Percentiles rank a stretch among this genome's conserved stretches.
phyloP scores from a whole-genome alignment of 768 basidiomycete genomes.

The Tephrocybe sp. region DNA sequence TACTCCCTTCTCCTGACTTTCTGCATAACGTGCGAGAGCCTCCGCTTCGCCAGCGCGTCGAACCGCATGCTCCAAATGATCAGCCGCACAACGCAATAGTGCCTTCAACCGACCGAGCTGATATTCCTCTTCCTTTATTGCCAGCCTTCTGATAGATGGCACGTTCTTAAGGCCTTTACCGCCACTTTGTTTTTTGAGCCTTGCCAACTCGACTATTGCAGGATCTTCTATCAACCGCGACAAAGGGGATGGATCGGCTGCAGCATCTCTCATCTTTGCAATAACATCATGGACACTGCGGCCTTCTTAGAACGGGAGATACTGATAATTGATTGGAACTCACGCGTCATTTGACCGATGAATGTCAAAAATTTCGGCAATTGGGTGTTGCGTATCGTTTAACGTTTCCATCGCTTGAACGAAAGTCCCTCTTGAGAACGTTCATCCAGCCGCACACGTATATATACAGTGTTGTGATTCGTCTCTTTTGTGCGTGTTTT shows the following conservation, averaged over 20 bases:
- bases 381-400: neutral
- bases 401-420: too few relatives aligned
- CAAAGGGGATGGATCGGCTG: slow-evolving; percentile 42
- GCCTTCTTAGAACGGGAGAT: neutral
- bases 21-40: slow-evolving; percentile 48
- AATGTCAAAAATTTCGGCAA: neutral
- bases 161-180: slow-evolving; percentile 33
- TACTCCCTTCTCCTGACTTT: slow-evolving; percentile 42
- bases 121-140: slow-evolving; percentile 49
- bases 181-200: slow-evolving; percentile 26
- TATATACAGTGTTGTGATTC: too few relatives aligned
- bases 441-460: too few relatives aligned
- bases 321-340: neutral
- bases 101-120: slow-evolving; percentile 54
- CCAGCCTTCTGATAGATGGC: slow-evolving; percentile 38
- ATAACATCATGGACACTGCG: slow-evolving; percentile 26
- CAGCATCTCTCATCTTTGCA: slow-evolving; percentile 40
- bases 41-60: slow-evolving; percentile 51
- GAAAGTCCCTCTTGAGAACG: too few relatives aligned
- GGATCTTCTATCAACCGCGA: slow-evolving; percentile 44
- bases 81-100: slow-evolving; percentile 46
- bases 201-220: slow-evolving; percentile 32
- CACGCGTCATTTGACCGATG: neutral
- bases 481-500: too few relatives aligned
- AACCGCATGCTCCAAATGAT: slow-evolving; percentile 55